Conservation (phyloP, 306 rosid species). For the Cucumis sativus region Cucumber_9930_V3 NC_026661.2:12326501-12327000, state of each 20-base stretch:
- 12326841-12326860: no score
- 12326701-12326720: neutral
- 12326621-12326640: neutral
- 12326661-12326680: neutral
- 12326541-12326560: neutral
- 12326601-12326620: neutral
- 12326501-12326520: conserved; percentile 36
- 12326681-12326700: neutral
- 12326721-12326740: neutral
- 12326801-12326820: no score
- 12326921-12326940: no score
- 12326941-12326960: no score
- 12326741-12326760: neutral
- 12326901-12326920: no score
- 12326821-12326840: no score
- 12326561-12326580: neutral
- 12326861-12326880: no score
- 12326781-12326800: no score
- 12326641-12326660: neutral
- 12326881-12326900: no score
- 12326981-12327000: no score
- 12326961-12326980: no score
- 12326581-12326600: neutral
- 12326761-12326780: no score
- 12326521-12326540: neutral